Evolutionary conservation across 805 yeast genomes (phyloP), one percentile per base, ranked within the genome.

Genomic region (Sugiyamaella qingdaonensis): DNA sequence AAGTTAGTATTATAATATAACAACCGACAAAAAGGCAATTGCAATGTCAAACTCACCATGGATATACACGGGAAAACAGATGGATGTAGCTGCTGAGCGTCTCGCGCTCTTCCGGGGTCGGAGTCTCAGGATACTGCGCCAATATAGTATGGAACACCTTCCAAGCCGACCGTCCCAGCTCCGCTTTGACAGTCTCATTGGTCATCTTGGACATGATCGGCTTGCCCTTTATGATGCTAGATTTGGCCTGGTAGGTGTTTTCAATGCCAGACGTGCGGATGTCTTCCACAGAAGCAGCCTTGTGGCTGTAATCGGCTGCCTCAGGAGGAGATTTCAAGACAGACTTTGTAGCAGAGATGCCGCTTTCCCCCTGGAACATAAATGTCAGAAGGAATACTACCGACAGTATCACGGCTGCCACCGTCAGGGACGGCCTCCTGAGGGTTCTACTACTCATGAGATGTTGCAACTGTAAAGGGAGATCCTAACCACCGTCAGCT

Each of bases 121-220:
- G 99, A 24, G 72, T 71, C 43, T 86, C 96, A 0, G 99, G 98
- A 65, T 87, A 94, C 64, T 97, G 78, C 1, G 98, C 95, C 47
- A 94, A 74, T 33, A 91, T 83, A 0, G 98, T 92, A 69, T 94
- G 99, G 64, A 94, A 82, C 41, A 92, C 72, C 64, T 80, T 87
- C 99, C 99, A 92, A 0, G 96, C 84, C 0, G 97, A 86, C 54
- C 87, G 79, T 1, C 99, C 99, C 5, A 92, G 77, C 62, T 87
- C 94, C 1, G 95, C 94, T 58, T 73, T 34, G 34, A 82, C 72
- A 0, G 90, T 85, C 59, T 84, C 90, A 68, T 92, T 92, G 13
- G 86, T 86, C 96, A 94, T 90, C 60, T 88, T 80, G 5, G 96
- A 96, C 99, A 94, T 94, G 64, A 90, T 90, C 2, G 90, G 76